These are phyloP conservation scores for Beauveria bassiana DNA, from an alignment of 2,329 filamentous ascomycete species.

Conservation along the genomic window DNA sequence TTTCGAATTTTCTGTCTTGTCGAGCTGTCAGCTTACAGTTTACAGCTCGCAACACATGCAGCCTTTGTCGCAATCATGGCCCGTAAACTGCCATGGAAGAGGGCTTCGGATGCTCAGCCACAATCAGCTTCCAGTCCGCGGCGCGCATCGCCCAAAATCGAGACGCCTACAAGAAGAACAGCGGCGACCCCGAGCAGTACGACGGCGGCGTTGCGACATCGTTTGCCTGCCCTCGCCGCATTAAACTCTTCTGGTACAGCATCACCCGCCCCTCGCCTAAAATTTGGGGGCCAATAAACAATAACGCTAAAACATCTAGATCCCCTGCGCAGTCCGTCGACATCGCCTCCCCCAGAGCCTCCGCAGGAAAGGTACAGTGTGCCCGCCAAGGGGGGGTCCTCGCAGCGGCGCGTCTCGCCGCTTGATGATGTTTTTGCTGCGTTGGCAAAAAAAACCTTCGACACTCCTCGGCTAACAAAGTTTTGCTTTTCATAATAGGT, in stretches of 20 bases:
- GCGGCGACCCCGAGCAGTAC: not conserved
- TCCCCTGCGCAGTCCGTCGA: constrained; percentile 33
- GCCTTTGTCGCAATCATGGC: constrained; percentile 30
- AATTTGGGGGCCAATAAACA: not conserved
- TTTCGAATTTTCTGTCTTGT: too few relatives aligned
- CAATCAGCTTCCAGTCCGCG: constrained; percentile 5
- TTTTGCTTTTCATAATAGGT: constrained; percentile 26
- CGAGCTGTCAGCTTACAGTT: too few relatives aligned
- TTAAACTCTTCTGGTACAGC: constrained; percentile 7
- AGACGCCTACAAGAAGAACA: not conserved
- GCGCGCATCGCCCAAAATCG: not conserved
- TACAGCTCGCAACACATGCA: too few relatives aligned
- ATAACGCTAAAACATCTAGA: constrained; percentile 16
- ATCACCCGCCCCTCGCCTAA: not conserved
- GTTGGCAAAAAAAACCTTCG: too few relatives aligned
- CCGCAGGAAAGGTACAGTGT: constrained; percentile 35
- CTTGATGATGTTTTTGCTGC: too few relatives aligned
- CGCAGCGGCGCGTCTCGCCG: not conserved
- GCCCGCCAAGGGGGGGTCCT: not conserved
- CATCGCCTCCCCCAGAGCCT: constrained; percentile 44
- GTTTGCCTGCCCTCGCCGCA: not conserved
- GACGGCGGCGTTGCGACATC: not conserved
- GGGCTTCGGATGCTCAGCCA: constrained; percentile 15
- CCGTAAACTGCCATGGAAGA: constrained; percentile 45
- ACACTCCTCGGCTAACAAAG: too few relatives aligned